Evolutionary conservation across 805 yeast species (phyloP).

Genomic region (Candida ovalis): DNA sequence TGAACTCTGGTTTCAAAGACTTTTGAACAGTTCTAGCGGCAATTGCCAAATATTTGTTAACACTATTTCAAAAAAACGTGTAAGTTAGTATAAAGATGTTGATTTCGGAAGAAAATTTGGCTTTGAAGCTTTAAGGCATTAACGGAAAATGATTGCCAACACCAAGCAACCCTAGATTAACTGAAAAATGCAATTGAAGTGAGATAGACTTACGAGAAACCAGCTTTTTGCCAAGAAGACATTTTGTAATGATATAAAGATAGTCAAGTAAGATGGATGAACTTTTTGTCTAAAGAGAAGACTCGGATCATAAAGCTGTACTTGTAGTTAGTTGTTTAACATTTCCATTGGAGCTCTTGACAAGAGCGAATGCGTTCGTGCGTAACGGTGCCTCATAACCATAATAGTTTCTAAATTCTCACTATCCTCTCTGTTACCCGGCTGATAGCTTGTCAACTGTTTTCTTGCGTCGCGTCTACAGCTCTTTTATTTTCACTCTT

Average conservation of each 20-base stretch:
- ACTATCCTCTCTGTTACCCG: neutral
- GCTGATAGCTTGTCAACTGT: neutral
- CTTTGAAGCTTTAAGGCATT: neutral
- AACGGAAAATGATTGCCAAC: neutral
- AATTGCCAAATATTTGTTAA: conserved; percentile 85
- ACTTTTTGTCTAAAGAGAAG: no score
- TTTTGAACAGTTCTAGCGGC: conserved; percentile 87
- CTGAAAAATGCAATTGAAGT: neutral
- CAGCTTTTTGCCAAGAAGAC: conserved; percentile 66
- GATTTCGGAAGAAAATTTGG: neutral
- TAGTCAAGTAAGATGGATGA: neutral
- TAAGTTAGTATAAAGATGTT: neutral
- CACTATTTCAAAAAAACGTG: conserved; percentile 32
- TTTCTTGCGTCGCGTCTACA: neutral
- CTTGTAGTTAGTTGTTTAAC: neutral
- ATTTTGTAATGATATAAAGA: conserved; percentile 28
- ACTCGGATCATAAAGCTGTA: neutral
- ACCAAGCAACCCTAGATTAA: neutral
- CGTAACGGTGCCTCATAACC: neutral
- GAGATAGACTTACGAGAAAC: conserved; percentile 46
- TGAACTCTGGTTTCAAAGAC: conserved; percentile 83
- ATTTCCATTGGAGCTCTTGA: neutral
- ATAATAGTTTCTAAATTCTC: neutral
- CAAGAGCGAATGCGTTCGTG: no score
- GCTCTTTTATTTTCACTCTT: no score